These are phyloP conservation scores for Tuber umbilicatum DNA, from an alignment of 495 filamentous ascomycete genomes.

Conservation along the genomic window DNA sequence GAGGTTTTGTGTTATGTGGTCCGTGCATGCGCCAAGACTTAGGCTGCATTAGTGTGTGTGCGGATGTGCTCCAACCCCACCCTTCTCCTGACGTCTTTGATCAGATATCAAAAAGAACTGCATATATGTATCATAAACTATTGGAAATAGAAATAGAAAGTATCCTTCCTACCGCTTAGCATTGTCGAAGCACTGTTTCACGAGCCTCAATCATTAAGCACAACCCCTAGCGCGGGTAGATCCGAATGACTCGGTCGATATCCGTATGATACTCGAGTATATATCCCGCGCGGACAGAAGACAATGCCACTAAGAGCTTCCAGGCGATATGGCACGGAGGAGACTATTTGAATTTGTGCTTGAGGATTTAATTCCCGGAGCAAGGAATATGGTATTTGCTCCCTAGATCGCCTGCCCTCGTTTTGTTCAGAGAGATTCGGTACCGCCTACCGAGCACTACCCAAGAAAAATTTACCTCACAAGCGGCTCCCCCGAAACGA, in stretches of 20 bases:
- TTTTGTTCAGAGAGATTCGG: background rate
- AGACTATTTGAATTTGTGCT: background rate
- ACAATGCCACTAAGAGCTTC: background rate
- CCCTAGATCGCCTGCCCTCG: no score
- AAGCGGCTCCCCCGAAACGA: background rate
- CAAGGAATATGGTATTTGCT: background rate
- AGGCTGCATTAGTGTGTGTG: constrained; percentile 34
- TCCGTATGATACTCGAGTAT: no score
- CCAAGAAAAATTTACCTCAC: background rate
- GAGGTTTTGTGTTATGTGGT: constrained; percentile 31
- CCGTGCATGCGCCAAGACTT: constrained; percentile 30
- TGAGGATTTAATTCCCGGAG: background rate
- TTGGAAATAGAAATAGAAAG: background rate
- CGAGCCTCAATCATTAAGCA: background rate
- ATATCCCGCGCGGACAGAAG: no score
- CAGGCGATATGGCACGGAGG: background rate
- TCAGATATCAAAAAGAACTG: constrained; percentile 26
- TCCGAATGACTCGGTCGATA: background rate
- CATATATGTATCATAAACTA: constrained; percentile 6
- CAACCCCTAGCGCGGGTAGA: background rate
- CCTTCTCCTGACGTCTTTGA: constrained; percentile 17
- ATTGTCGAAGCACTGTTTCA: background rate
- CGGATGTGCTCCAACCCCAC: constrained; percentile 37
- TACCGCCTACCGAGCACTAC: background rate
- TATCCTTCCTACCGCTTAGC: background rate